phyloP scores from a whole-genome alignment of 2,329 filamentous ascomycete genomes.

The Aquanectria penicillioides region DNA sequence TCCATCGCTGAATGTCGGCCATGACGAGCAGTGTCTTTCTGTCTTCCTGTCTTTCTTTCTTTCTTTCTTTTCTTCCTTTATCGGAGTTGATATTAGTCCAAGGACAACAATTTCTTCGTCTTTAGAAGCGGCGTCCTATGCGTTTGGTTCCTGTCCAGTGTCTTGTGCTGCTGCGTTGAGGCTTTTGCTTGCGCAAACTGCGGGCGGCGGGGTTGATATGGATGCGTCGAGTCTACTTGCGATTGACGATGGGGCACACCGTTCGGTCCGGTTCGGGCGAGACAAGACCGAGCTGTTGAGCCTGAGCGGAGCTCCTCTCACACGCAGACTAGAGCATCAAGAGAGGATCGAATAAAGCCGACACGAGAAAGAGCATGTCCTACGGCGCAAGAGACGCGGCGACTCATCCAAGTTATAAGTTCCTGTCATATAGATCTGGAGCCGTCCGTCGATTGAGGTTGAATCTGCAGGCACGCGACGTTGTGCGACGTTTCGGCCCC shows the following conservation, averaged over 20 bases:
- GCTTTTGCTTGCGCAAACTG: constrained; percentile 4
- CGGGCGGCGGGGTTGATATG: constrained; percentile 17
- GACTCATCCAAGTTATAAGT: too few species aligned
- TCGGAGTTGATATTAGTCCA: too few species aligned
- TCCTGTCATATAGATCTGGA: too few species aligned
- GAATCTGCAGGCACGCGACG: constrained; percentile 17
- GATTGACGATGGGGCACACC: constrained; percentile 5
- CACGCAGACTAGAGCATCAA: neutral
- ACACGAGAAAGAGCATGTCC: neutral
- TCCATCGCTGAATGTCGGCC: constrained; percentile 59
- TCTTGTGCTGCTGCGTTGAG: neutral
- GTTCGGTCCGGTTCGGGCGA: constrained; percentile 23
- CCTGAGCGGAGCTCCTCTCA: constrained; percentile 8
- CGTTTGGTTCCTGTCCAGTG: too few species aligned
- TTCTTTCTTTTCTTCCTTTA: too few species aligned
- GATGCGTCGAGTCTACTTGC: neutral
- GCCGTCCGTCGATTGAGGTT: neutral
- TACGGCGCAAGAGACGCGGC: too few species aligned
- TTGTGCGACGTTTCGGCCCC: constrained; percentile 18
- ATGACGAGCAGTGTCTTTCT: constrained; percentile 41
- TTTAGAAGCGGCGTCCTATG: too few species aligned
- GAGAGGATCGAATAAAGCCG: too few species aligned
- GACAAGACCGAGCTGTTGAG: constrained; percentile 8
- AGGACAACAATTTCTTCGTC: too few species aligned
- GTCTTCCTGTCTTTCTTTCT: too few species aligned